Evolutionary conservation across 257 asterid species (phyloP).

Genomic region (Lycium barbarum): DNA sequence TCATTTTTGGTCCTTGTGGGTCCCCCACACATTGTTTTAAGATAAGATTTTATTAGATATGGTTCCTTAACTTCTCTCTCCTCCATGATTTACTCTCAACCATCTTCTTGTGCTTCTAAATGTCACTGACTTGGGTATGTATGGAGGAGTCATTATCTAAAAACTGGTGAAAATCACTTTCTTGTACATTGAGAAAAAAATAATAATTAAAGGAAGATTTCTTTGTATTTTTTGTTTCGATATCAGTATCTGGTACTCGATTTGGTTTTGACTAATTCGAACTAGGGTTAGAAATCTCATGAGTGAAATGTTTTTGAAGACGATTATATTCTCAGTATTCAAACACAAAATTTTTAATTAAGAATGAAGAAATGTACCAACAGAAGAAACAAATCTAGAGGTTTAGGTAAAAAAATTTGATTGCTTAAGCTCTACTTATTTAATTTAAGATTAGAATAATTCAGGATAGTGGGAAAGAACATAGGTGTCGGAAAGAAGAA

Average conservation of each 20-base stretch:
- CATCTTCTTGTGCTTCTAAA: neutral
- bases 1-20: neutral
- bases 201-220: neutral
- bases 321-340: neutral
- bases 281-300: too few species aligned
- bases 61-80: neutral
- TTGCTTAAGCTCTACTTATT: neutral
- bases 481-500: too few species aligned
- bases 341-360: neutral
- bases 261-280: too few species aligned
- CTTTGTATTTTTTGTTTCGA: neutral
- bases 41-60: neutral
- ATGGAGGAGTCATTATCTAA: neutral
- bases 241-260: neutral
- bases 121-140: neutral
- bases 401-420: neutral
- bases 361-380: too few species aligned
- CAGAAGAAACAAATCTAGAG: neutral
- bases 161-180: neutral
- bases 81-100: constrained; percentile 4
- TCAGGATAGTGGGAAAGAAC: neutral
- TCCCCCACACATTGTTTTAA: neutral
- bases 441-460: neutral
- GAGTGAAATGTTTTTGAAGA: neutral
- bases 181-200: neutral